phyloP scores from a whole-genome alignment of 306 rosid genomes.

The Carpinus viminea region DNA sequence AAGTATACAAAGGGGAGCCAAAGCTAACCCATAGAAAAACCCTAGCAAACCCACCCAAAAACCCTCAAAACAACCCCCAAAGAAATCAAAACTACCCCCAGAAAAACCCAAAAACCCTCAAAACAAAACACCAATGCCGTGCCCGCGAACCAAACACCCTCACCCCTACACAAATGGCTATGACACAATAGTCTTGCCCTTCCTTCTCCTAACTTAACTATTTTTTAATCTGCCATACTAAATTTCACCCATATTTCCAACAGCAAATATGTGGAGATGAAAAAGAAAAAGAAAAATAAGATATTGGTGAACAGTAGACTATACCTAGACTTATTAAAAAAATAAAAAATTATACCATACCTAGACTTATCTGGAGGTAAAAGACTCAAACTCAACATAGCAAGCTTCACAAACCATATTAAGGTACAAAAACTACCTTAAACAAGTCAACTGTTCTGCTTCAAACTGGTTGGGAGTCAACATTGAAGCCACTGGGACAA shows the following conservation, averaged over 20 bases:
- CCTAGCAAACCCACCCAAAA: too few relatives aligned
- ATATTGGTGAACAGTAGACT: background rate
- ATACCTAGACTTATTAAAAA: background rate
- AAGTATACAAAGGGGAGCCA: too few relatives aligned
- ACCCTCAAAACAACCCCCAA: too few relatives aligned
- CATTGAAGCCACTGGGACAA: slow-evolving; percentile 95
- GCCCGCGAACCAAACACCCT: too few relatives aligned
- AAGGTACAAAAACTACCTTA: slow-evolving; percentile 47
- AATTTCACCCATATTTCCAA: background rate
- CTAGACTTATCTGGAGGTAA: slow-evolving; percentile 10
- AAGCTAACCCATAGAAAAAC: too few relatives aligned
- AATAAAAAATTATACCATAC: background rate
- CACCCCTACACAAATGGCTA: too few relatives aligned
- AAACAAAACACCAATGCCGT: too few relatives aligned
- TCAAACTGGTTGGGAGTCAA: slow-evolving; percentile 97
- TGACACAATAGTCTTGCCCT: too few relatives aligned
- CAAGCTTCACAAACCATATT: slow-evolving; percentile 23
- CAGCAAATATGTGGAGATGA: background rate
- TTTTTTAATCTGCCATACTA: background rate
- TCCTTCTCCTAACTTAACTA: background rate
- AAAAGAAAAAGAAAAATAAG: slow-evolving; percentile 1
- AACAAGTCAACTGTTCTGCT: slow-evolving; percentile 82
- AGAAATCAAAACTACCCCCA: too few relatives aligned
- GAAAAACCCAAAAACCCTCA: too few relatives aligned
- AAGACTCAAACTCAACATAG: slow-evolving; percentile 2